phyloP scores from a whole-genome alignment of 108 stramenopile species.

The Schizochytrium sp. region DNA sequence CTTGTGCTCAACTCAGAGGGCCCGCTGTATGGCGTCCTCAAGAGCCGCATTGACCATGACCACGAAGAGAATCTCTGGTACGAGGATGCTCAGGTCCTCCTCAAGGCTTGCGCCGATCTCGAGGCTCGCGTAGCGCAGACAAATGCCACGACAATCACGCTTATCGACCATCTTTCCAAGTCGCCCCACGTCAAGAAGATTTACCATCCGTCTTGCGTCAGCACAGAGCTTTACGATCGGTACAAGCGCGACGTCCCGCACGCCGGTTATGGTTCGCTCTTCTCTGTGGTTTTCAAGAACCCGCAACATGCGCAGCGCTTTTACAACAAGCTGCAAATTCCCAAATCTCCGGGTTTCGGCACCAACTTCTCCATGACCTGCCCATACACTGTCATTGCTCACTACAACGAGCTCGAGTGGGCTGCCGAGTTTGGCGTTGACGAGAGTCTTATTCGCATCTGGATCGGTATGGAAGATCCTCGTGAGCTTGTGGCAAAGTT shows the following conservation, averaged over 20 bases:
- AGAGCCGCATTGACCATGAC: not conserved
- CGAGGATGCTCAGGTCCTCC: conserved; percentile 12
- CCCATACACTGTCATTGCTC: not conserved
- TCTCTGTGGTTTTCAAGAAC: not conserved
- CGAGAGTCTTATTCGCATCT: conserved; percentile 8
- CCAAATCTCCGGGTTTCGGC: not conserved
- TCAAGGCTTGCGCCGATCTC: not conserved
- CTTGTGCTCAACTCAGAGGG: conserved; percentile 10
- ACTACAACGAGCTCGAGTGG: conserved; percentile 19
- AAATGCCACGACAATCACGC: not conserved
- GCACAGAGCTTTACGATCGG: not conserved
- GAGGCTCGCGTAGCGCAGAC: not conserved
- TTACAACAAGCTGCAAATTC: not conserved
- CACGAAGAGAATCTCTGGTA: not conserved
- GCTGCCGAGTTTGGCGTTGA: conserved; percentile 17
- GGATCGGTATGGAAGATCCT: conserved; percentile 15
- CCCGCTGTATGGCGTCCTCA: not conserved
- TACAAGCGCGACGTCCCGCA: conserved; percentile 1
- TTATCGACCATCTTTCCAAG: not conserved
- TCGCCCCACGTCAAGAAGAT: not conserved
- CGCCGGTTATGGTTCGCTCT: not conserved
- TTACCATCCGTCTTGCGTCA: not conserved
- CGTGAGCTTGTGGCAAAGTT: conserved; percentile 2
- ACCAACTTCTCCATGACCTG: conserved; percentile 14
- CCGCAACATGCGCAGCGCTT: not conserved